A percentile compares a stretch with the other conserved stretches of the same genome.
Conservation (phyloP, 768 basidiomycete genomes). For the Suillus lakei region DNA sequence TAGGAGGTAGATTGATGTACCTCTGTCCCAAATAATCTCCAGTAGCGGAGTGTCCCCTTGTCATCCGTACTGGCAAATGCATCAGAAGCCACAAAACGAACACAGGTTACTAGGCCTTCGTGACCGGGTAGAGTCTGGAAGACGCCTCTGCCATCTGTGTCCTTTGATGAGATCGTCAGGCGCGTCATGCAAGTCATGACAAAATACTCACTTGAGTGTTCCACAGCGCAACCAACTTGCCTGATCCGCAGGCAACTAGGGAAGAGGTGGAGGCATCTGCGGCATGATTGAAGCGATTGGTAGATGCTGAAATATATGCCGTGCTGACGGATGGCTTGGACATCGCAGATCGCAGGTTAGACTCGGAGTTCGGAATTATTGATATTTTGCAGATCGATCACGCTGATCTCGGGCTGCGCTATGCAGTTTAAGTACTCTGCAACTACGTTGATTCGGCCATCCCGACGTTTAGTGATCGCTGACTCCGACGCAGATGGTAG, state of each 20-base stretch:
- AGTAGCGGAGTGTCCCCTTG: constrained; percentile 66
- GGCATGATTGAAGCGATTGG: constrained; percentile 49
- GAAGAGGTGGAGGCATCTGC: constrained; percentile 39
- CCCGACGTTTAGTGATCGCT: neutral
- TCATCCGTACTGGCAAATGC: constrained; percentile 77
- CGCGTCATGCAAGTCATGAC: constrained; percentile 7
- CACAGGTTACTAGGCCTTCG: constrained; percentile 71
- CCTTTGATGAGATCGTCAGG: constrained; percentile 39
- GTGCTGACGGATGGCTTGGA: constrained; percentile 18
- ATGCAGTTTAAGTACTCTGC: neutral
- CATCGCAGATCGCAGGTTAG: neutral
- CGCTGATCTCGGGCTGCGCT: neutral
- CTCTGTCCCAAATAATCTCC: constrained; percentile 48
- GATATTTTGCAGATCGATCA: neutral
- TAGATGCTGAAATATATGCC: constrained; percentile 51
- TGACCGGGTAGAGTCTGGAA: constrained; percentile 78
- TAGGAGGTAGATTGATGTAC: constrained; percentile 23
- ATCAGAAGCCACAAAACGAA: constrained; percentile 63
- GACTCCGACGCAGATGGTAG: neutral
- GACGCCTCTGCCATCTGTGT: constrained; percentile 56
- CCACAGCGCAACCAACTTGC: constrained; percentile 64
- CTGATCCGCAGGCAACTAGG: constrained; percentile 62
- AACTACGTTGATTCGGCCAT: neutral
- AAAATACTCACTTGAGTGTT: constrained; percentile 47
- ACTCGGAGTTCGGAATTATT: neutral